Conservation (phyloP, 345 rosid species). For the Citrus sinensis region DNA sequence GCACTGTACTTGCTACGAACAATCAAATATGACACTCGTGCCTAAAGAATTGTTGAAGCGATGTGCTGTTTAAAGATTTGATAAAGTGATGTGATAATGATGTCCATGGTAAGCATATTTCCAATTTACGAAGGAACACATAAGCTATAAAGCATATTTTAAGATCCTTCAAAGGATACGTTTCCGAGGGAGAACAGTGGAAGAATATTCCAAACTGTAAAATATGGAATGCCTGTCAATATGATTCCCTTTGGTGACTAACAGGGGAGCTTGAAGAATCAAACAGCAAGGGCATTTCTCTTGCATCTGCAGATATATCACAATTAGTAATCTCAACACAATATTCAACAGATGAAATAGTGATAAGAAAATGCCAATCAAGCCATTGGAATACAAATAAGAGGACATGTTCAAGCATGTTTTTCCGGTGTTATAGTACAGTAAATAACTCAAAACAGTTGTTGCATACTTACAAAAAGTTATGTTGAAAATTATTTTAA, state of each 20-base stretch:
- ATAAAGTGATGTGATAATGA: background rate
- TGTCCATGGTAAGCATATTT: background rate
- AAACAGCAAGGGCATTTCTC: constrained; percentile 36
- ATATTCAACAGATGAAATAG: constrained; percentile 1
- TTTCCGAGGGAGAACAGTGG: constrained; percentile 45
- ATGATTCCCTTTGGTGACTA: constrained; percentile 27
- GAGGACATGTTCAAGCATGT: background rate
- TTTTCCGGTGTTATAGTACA: background rate
- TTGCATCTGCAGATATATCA: constrained; percentile 33
- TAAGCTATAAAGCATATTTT: background rate
- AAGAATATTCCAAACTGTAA: constrained; percentile 34
- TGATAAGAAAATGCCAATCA: constrained; percentile 11
- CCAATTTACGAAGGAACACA: background rate
- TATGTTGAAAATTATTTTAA: background rate
- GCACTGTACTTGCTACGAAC: background rate
- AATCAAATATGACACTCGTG: background rate
- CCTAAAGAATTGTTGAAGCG: background rate
- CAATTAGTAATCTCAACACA: background rate
- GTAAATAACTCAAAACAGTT: background rate
- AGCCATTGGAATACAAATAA: background rate
- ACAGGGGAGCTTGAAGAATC: constrained; percentile 31
- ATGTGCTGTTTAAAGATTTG: background rate
- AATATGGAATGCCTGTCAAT: constrained; percentile 41
- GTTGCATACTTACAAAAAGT: background rate
- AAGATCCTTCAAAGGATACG: constrained; percentile 59